Percentiles rank a stretch among this genome's conserved stretches.
phyloP scores from a whole-genome alignment of 208 protist genomes.

The Willaertia magna region DNA sequence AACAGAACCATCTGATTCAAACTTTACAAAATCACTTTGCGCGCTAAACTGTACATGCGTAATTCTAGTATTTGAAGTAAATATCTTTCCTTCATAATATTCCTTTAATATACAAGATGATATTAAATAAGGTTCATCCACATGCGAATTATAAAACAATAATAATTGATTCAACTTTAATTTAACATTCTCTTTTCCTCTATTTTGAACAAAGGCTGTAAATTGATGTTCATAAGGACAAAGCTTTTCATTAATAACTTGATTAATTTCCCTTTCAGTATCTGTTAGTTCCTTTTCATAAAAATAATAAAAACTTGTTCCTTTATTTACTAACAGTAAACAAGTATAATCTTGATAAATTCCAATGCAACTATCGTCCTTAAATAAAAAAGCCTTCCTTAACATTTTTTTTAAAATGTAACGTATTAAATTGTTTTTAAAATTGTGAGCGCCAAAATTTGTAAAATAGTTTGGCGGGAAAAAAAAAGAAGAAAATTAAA shows the following conservation, averaged over 20 bases:
- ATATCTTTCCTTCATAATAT: neutral
- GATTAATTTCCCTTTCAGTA: neutral
- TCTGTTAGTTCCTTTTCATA: neutral
- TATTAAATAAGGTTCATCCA: neutral
- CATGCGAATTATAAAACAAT: neutral
- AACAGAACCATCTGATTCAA: neutral
- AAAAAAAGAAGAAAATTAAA: too few species aligned
- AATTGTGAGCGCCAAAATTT: too few species aligned
- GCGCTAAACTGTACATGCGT: neutral
- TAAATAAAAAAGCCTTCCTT: neutral
- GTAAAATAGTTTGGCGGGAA: too few species aligned
- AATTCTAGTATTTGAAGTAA: neutral
- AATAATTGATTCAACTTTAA: neutral
- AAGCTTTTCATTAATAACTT: neutral
- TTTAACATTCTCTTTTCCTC: neutral
- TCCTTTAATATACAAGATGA: neutral
- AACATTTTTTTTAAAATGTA: too few species aligned
- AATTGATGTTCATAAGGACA: neutral
- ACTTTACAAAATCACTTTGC: neutral
- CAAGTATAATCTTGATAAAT: neutral
- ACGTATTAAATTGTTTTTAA: too few species aligned
- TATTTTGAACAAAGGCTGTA: neutral
- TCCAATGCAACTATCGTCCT: neutral
- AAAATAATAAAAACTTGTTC: neutral
- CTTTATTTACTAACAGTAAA: neutral